phyloP scores from a whole-genome alignment of 106 monocot species.

The Gastrodia elata region DNA sequence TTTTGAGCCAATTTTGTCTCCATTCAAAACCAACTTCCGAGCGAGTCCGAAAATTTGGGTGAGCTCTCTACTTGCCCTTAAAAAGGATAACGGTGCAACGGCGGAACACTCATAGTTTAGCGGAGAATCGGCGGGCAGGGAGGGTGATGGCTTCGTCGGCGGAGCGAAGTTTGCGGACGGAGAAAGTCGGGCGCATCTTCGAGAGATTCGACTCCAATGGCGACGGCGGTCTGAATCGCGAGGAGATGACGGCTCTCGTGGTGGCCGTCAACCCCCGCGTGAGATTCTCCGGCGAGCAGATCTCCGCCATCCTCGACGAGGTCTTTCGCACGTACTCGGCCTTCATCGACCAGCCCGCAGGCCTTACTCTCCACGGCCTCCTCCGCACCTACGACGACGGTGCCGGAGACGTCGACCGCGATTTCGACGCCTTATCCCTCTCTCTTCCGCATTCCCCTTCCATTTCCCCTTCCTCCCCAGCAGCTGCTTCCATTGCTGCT shows the following conservation, averaged over 20 bases:
- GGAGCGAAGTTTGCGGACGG: conserved; percentile 10
- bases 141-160: neutral
- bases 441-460: conserved; percentile 11
- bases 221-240: conserved; percentile 30
- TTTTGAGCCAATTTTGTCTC: no score
- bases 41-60: no score
- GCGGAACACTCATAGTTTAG: no score
- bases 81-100: neutral
- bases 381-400: conserved; percentile 57
- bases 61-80: no score
- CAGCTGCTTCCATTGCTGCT: conserved; percentile 8
- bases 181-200: conserved; percentile 34
- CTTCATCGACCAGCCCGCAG: conserved; percentile 20
- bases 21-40: no score
- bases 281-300: conserved; percentile 44
- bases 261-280: conserved; percentile 53
- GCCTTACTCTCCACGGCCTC: conserved; percentile 27
- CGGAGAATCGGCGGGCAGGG: neutral
- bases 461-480: neutral
- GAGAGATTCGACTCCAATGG: conserved; percentile 12
- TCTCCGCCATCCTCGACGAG: conserved; percentile 51
- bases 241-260: conserved; percentile 55
- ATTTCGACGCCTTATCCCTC: conserved; percentile 37
- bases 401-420: conserved; percentile 58
- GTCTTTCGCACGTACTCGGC: conserved; percentile 61